Conservation (phyloP, 225 moss, liverwort and hornwort species). For the Bryoerythrophyllum caledonicum region DNA sequence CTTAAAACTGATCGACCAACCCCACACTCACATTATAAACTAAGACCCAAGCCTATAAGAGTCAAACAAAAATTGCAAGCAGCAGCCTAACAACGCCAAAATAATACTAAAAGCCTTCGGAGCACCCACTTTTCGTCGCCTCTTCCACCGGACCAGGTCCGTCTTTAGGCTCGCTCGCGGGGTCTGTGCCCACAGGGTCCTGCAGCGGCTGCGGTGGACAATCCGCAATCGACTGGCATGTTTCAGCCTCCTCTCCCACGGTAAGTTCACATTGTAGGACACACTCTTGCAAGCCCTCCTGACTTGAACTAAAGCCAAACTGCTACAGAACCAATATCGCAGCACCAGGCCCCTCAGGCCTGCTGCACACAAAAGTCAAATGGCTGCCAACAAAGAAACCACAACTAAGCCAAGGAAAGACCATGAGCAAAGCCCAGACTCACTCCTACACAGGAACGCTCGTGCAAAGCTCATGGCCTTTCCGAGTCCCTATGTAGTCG, state of each 20-base stretch:
- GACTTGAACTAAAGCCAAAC: conserved; percentile 67
- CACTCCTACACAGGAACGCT: background rate
- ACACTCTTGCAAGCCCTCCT: conserved; percentile 60
- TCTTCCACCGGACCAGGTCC: conserved; percentile 57
- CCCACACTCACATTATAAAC: too few species aligned
- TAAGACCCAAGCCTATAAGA: too few species aligned
- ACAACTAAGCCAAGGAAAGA: conserved; percentile 50
- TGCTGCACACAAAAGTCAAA: conserved; percentile 55
- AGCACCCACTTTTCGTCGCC: conserved; percentile 83
- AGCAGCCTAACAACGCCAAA: background rate
- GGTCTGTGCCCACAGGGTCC: conserved; percentile 72
- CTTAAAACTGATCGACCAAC: too few species aligned
- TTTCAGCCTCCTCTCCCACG: conserved; percentile 80
- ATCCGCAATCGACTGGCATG: conserved; percentile 75
- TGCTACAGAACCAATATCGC: conserved; percentile 67
- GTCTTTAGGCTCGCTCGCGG: conserved; percentile 49
- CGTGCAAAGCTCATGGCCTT: conserved; percentile 47
- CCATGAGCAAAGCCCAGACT: conserved; percentile 32
- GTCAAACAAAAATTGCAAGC: too few species aligned
- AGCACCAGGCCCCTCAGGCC: conserved; percentile 50
- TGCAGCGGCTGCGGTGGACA: conserved; percentile 73
- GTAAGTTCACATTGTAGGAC: conserved; percentile 70
- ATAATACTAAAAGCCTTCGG: background rate
- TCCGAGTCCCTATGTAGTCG: conserved; percentile 41
- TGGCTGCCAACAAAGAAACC: conserved; percentile 60